Evolutionary conservation across 345 rosid species (phyloP).

Genomic region (Viola odorata): DNA sequence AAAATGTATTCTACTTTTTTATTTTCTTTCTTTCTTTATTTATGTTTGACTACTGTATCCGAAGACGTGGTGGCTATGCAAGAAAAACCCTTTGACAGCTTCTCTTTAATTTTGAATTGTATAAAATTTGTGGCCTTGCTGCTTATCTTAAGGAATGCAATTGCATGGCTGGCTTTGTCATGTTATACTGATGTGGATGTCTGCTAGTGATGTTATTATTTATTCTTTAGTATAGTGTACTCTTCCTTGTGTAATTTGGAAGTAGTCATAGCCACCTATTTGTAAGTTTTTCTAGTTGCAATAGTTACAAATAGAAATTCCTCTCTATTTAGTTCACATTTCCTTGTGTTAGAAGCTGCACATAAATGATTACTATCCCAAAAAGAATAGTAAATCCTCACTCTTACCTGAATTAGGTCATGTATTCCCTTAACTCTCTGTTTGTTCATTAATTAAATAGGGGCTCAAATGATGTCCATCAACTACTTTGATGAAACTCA

Average conservation of each 20-base stretch:
- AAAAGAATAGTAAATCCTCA: not conserved
- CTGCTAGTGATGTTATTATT: not conserved
- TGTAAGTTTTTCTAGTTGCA: not conserved
- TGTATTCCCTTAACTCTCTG: not conserved
- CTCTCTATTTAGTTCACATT: conserved; percentile 5
- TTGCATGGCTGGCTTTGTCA: not conserved
- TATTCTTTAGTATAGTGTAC: not conserved
- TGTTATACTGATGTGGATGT: conserved; percentile 5
- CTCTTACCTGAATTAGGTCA: not conserved
- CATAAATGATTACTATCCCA: not conserved
- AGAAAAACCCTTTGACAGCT: conserved; percentile 11
- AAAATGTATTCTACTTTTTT: not conserved
- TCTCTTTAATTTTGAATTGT: conserved; percentile 4
- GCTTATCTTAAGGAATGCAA: not conserved
- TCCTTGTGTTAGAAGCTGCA: conserved; percentile 4
- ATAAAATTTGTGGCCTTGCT: conserved; percentile 1
- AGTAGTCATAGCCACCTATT: conserved; percentile 9
- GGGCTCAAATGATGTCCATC: too few relatives aligned
- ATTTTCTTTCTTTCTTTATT: not conserved
- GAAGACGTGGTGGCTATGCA: not conserved
- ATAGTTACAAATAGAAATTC: not conserved
- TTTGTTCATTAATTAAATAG: too few relatives aligned
- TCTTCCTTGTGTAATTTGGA: conserved; percentile 11
- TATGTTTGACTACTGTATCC: not conserved
- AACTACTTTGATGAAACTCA: too few relatives aligned